Evolutionary conservation across 2,329 filamentous ascomycete species (phyloP), one percentile per base, ranked within the genome.

Genomic region (Meredithiella fracta): DNA sequence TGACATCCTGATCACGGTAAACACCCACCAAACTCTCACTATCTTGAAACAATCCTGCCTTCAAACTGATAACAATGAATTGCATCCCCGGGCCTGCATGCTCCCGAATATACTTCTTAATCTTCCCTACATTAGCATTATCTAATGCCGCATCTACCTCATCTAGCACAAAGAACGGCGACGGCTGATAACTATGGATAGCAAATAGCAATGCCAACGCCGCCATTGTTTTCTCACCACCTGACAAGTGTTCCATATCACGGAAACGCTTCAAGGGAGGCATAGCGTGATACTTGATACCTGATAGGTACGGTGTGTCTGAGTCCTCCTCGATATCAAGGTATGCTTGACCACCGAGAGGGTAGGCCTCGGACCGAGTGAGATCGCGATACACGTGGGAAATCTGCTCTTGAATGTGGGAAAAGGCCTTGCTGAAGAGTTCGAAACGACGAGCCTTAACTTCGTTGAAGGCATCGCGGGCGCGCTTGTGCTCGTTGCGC

Each of bases 271-370:
- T 98, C 60, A 96, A 80, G 1, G 92, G 92, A 20, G 92, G 92
- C 90, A 97, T 98, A 60, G 92, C 94, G 67, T 97, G 90, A 70
- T 98, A 98, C 66, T 95, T 96, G 70, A 98, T 89, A 31, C 92
- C 92, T 42, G 86, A 88, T 3, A 96, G 79, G 67, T 97, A 98
- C 0, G 92, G 92, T 64, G 94, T 91, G 61, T 95, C 89, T n/a
- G 84, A 86, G 67, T 98, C 91, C 66, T 95, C 90, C 67, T 84
- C 80, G 58, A 94, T 90, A 65, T 96, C 90, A 51, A 98, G 81
- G 65, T 95, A 95, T 1, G 80, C 80, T 67, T 82, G 79, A 7
- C 92, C 92, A 63, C 92, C 92, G n/a, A 97, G 77, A 0, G 91
- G 90, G 67, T 94, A 95, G n/a, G 86, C 83, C 34, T 85, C 78